These are phyloP conservation scores for Fusarium abutilonis DNA, from an alignment of 2,329 filamentous ascomycete genomes.

Conservation along the genomic window DNA sequence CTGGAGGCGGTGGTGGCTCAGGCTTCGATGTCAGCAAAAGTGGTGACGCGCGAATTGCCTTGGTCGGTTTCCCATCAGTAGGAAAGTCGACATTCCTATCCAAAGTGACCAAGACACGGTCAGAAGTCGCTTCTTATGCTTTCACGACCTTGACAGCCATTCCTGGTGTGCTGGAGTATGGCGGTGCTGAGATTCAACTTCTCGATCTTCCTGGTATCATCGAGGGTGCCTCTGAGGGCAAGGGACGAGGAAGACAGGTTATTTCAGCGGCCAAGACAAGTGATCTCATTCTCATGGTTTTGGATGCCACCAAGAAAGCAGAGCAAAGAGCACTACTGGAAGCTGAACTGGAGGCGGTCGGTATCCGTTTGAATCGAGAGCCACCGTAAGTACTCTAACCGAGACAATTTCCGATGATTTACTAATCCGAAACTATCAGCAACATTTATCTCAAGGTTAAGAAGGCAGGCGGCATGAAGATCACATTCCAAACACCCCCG, in stretches of 20 bases:
- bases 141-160: constrained; percentile 99
- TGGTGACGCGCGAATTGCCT: constrained; percentile 93
- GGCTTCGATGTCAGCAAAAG: constrained; percentile 97
- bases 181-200: constrained; percentile 96
- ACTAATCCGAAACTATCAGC: constrained; percentile 54
- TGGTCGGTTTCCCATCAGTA: constrained; percentile 98
- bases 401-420: background rate
- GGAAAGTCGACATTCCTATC: constrained; percentile 99
- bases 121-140: constrained; percentile 93
- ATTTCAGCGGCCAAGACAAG: constrained; percentile 99
- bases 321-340: constrained; percentile 92
- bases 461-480: constrained; percentile 98
- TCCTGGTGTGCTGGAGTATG: constrained; percentile 96
- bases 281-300: constrained; percentile 94
- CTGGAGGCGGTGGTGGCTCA: constrained; percentile 78
- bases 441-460: constrained; percentile 98
- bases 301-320: constrained; percentile 95
- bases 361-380: constrained; percentile 90
- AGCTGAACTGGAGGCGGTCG: constrained; percentile 92
- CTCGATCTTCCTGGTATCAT: constrained; percentile 98
- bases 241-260: constrained; percentile 93
- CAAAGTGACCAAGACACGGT: constrained; percentile 97
- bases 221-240: constrained; percentile 94
- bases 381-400: constrained; percentile 72
- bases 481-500: constrained; percentile 89